Evolutionary conservation across 1,284 basidiomycete species (phyloP), one percentile per base, ranked within the genome.

Genomic region (Cerioporus squamosus): DNA sequence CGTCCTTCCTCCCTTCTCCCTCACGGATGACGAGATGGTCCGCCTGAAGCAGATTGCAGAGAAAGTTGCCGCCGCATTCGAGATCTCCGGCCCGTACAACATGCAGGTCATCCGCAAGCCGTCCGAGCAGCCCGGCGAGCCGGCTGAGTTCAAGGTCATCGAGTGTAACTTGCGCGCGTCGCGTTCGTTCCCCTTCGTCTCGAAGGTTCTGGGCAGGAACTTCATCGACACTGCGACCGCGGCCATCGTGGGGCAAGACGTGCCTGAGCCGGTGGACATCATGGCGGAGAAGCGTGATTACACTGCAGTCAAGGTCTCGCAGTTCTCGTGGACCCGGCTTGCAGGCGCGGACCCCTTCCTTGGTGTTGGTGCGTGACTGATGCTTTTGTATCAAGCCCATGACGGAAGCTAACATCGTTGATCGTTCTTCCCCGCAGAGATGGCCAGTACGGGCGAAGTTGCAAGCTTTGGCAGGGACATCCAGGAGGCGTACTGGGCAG

Each of bases 81-180:
- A 98, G 70, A 98, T 99, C 60, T 97, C 94, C 26, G 97, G 97
- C 36, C 97, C 97, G 6, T 99, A 90, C 87, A 99, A 99, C 78
- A 99, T 99, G 95, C 97, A 99, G 77, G 87, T 99, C 75, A 99
- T 99, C 77, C 88, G 93, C 71, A 95, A 96, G 76, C 84, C 87
- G 2, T 75, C 84, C 9, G 79, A 78, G 24, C 77, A 75, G 14
- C 69, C 74, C 26, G 83, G 81, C 51, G 79, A 85, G 58, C 81
- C 89, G 55, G 81, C 90, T 8, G 81, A 85, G 60, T 86, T 99
- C 68, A 99, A 98, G 82, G 97, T 99, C 64, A 99, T 99, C 65
- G 97, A 99, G 78, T 99, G 97, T 77, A 99, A 99, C 78, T 81
- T 99, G 53, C 94, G 97, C 66, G 97, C 97, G 24, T 97, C 95